A percentile compares a stretch with the other conserved stretches of the same genome.
phyloP scores from a whole-genome alignment of 169 alveolate genomes.

The Plasmodium malariae region DNA sequence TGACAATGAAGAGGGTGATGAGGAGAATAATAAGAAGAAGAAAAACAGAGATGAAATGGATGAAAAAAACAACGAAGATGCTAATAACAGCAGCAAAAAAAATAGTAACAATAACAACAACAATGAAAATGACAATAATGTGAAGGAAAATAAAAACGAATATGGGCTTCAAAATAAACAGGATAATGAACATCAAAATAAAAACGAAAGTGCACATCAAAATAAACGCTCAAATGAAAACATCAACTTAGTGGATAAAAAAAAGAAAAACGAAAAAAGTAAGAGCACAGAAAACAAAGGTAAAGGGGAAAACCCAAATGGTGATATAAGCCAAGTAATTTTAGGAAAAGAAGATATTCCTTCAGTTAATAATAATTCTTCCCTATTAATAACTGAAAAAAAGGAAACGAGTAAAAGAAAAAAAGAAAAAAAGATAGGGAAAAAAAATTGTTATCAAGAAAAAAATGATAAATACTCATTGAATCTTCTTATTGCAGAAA shows the following conservation, averaged over 20 bases:
- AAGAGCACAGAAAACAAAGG: constrained; percentile 8
- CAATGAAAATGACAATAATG: constrained; percentile 8
- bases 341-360: constrained; percentile 18
- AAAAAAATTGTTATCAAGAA: constrained; percentile 36
- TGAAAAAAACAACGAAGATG: constrained; percentile 13
- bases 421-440: constrained; percentile 43
- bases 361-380: constrained; percentile 29
- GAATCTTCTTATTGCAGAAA: constrained; percentile 63
- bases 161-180: too few relatives aligned
- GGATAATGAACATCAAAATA: not conserved
- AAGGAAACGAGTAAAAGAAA: constrained; percentile 28
- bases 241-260: too few relatives aligned
- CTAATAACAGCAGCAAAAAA: not conserved
- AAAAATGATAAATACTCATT: constrained; percentile 67
- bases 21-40: constrained; percentile 5
- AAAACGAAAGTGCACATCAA: not conserved
- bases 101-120: constrained; percentile 6
- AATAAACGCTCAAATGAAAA: not conserved
- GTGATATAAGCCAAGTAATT: not conserved
- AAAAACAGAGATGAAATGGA: constrained; percentile 3
- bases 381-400: constrained; percentile 31
- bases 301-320: constrained; percentile 8
- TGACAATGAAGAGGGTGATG: constrained; percentile 1
- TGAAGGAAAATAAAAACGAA: too few relatives aligned
- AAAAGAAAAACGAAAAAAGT: constrained; percentile 10